phyloP scores from a whole-genome alignment of 768 basidiomycete genomes.

The Tricholoma flavovirens region DNA sequence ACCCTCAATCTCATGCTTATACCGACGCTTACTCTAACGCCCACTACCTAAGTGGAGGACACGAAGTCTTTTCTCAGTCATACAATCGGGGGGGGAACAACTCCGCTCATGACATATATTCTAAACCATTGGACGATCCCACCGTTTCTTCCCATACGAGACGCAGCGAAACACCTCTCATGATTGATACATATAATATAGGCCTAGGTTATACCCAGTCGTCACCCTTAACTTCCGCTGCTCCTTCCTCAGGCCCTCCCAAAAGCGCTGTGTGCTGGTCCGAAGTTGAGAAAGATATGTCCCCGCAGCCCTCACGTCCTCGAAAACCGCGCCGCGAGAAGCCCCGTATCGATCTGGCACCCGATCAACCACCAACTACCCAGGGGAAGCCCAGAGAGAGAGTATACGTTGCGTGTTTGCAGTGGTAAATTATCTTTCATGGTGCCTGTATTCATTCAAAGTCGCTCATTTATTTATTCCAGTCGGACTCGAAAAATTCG shows the following conservation, averaged over 20 bases:
- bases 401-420: conserved; percentile 74
- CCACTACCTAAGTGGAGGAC: background rate
- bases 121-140: background rate
- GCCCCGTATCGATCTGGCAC: conserved; percentile 59
- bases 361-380: conserved; percentile 74
- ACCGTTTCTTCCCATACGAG: conserved; percentile 1
- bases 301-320: conserved; percentile 11
- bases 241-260: background rate
- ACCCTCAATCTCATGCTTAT: conserved; percentile 2
- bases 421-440: conserved; percentile 47
- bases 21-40: conserved; percentile 5
- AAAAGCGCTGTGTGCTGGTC: conserved; percentile 2
- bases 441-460: conserved; percentile 3
- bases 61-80: conserved; percentile 3
- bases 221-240: background rate
- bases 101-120: background rate
- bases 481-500: conserved; percentile 78
- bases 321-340: conserved; percentile 49
- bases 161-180: conserved; percentile 3
- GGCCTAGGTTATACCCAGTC: background rate
- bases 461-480: conserved; percentile 8
- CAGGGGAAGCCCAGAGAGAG: conserved; percentile 73
- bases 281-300: background rate
- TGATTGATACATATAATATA: conserved; percentile 4
- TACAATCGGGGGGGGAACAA: background rate